Evolutionary conservation across 2,329 filamentous ascomycete genomes (phyloP).

Genomic region (Arachnomyces sp.): DNA sequence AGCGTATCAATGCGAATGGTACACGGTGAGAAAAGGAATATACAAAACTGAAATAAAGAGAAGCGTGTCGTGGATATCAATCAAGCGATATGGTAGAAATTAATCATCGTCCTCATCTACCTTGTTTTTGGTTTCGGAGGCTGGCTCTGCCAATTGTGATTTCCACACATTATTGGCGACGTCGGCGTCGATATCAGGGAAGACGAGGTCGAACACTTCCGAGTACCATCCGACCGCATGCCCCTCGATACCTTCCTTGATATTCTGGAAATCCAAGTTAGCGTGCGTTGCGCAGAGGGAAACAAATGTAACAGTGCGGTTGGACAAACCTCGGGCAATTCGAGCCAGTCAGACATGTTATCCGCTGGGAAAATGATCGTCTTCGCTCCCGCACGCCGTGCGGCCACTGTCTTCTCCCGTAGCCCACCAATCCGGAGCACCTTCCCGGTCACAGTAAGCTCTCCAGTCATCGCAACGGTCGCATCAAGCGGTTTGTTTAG

Average conservation of each 20-base stretch:
- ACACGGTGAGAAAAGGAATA: neutral
- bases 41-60: neutral
- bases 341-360: conserved; percentile 94
- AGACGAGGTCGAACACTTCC: conserved; percentile 87
- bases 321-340: conserved; percentile 79
- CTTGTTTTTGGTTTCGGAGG: conserved; percentile 34
- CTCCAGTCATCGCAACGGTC: conserved; percentile 93
- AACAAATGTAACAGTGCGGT: neutral
- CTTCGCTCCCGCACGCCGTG: conserved; percentile 81
- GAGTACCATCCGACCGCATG: conserved; percentile 87
- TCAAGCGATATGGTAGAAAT: conserved; percentile 6
- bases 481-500: conserved; percentile 70
- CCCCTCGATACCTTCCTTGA: conserved; percentile 92
- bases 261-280: conserved; percentile 77
- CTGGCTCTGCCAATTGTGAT: conserved; percentile 50
- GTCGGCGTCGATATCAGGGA: conserved; percentile 67
- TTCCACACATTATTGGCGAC: conserved; percentile 67
- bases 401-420: conserved; percentile 94
- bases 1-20: neutral
- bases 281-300: conserved; percentile 23
- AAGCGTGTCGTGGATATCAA: conserved; percentile 5
- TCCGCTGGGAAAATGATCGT: conserved; percentile 92
- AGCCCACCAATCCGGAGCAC: conserved; percentile 89
- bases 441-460: conserved; percentile 93
- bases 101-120: conserved; percentile 8